These are phyloP conservation scores for Penicillium concentricum DNA, from an alignment of 2,329 filamentous ascomycete genomes.

Conservation along the genomic window DNA sequence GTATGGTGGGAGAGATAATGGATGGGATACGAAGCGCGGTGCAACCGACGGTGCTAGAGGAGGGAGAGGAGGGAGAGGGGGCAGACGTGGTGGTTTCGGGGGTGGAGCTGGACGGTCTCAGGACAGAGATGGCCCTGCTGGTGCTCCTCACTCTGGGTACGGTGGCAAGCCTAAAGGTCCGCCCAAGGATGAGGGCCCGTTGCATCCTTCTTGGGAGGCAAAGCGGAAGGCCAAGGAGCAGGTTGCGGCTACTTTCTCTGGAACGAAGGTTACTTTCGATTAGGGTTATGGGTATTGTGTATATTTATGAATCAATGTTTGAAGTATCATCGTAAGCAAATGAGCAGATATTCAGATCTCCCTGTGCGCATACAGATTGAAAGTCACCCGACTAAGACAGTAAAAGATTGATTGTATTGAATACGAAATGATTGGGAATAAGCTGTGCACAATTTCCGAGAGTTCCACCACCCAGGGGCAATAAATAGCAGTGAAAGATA, in stretches of 20 bases:
- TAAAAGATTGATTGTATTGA: background rate
- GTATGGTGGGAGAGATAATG: constrained; percentile 46
- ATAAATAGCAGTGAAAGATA: background rate
- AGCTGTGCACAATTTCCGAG: background rate
- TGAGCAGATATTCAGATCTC: background rate
- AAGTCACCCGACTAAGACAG: background rate
- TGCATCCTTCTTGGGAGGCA: constrained; percentile 67
- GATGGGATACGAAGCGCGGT: constrained; percentile 60
- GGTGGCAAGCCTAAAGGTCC: constrained; percentile 23
- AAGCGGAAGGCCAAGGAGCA: constrained; percentile 59
- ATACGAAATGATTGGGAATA: background rate
- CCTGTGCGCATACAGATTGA: background rate
- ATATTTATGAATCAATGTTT: constrained; percentile 3
- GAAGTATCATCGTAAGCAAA: background rate
- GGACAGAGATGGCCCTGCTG: constrained; percentile 9
- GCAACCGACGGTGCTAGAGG: constrained; percentile 43
- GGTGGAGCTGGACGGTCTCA: constrained; percentile 13
- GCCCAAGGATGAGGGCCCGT: constrained; percentile 47
- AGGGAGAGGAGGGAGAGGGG: constrained; percentile 23
- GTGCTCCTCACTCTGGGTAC: constrained; percentile 19
- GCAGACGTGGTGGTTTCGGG: constrained; percentile 18
- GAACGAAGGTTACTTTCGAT: constrained; percentile 65
- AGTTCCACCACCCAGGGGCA: background rate
- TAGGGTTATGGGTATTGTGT: constrained; percentile 31
- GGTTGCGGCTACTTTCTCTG: constrained; percentile 51